A percentile compares a stretch with the other conserved stretches of the same genome.
Evolutionary conservation across 1,139 yeast genomes (phyloP).

Genomic region (Taphrina flavorubra): DNA sequence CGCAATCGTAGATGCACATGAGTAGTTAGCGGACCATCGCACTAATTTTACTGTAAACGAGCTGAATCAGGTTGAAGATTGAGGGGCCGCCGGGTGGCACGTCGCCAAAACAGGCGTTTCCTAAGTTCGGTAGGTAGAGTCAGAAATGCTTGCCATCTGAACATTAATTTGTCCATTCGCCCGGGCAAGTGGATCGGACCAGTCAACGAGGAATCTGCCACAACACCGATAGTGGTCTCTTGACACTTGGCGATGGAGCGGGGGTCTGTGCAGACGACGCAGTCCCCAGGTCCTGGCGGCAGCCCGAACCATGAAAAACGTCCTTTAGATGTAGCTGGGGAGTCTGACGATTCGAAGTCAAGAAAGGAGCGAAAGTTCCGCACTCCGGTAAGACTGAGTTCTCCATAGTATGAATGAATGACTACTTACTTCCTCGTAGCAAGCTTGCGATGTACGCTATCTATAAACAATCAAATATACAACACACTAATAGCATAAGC

Average conservation of each 20-base stretch:
- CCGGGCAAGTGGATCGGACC: too few relatives aligned
- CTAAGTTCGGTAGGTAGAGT: not conserved
- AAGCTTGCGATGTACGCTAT: constrained; percentile 25
- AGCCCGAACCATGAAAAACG: not conserved
- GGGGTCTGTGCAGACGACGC: not conserved
- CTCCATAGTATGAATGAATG: too few relatives aligned
- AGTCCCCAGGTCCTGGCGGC: constrained; percentile 1
- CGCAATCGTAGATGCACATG: too few relatives aligned
- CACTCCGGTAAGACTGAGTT: constrained; percentile 8
- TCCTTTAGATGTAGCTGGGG: constrained; percentile 1
- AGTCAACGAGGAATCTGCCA: not conserved
- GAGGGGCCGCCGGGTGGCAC: not conserved
- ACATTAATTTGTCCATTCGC: too few relatives aligned
- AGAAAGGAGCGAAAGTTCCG: constrained; percentile 28
- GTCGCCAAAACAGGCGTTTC: not conserved
- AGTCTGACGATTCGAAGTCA: not conserved
- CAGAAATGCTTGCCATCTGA: too few relatives aligned
- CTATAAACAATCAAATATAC: not conserved
- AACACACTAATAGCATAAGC: constrained; percentile 10
- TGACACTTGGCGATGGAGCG: not conserved
- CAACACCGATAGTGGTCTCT: not conserved
- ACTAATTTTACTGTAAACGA: too few relatives aligned
- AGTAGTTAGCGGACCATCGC: too few relatives aligned
- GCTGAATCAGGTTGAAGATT: too few relatives aligned
- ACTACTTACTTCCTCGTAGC: not conserved